Evolutionary conservation across 345 rosid species (phyloP).

Genomic region (Murraya paniculata): DNA sequence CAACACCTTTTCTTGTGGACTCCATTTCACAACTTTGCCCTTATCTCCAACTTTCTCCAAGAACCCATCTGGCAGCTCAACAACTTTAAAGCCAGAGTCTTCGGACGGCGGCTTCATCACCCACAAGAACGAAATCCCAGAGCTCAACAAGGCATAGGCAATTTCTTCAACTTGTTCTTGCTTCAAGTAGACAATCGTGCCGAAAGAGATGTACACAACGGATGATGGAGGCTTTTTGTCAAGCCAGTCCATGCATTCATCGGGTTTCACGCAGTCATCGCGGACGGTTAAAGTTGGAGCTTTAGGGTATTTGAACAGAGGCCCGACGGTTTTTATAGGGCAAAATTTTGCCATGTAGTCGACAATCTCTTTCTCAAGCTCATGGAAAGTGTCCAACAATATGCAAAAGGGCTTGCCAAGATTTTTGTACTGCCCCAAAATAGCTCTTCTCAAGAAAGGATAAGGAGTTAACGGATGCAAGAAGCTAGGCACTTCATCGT

Average conservation of each 20-base stretch:
- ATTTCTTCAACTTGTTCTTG: slow-evolving; percentile 77
- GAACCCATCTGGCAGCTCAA: slow-evolving; percentile 62
- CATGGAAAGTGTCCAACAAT: slow-evolving; percentile 67
- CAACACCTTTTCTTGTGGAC: slow-evolving; percentile 75
- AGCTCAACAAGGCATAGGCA: slow-evolving; percentile 55
- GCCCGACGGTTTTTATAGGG: slow-evolving; percentile 53
- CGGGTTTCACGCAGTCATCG: slow-evolving; percentile 50
- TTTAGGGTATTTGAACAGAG: slow-evolving; percentile 53
- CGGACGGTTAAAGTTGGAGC: slow-evolving; percentile 30
- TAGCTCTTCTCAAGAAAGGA: slow-evolving; percentile 38
- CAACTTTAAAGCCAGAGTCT: slow-evolving; percentile 27
- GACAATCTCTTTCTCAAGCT: slow-evolving; percentile 64
- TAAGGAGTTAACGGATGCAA: slow-evolving; percentile 56
- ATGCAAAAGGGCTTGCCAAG: slow-evolving; percentile 66
- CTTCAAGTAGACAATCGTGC: slow-evolving; percentile 52
- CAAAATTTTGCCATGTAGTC: slow-evolving; percentile 56
- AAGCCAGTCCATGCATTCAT: slow-evolving; percentile 76
- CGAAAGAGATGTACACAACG: slow-evolving; percentile 88
- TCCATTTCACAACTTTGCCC: slow-evolving; percentile 69
- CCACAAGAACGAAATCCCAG: slow-evolving; percentile 69
- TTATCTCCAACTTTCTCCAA: slow-evolving; percentile 47
- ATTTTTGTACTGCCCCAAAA: slow-evolving; percentile 58
- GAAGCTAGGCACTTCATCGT: slow-evolving; percentile 82
- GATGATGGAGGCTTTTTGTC: slow-evolving; percentile 56
- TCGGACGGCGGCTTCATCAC: slow-evolving; percentile 56